A percentile compares a stretch with the other conserved stretches of the same genome.
Conservation (phyloP, 257 asterid genomes). For the Plantago elongata region DNA sequence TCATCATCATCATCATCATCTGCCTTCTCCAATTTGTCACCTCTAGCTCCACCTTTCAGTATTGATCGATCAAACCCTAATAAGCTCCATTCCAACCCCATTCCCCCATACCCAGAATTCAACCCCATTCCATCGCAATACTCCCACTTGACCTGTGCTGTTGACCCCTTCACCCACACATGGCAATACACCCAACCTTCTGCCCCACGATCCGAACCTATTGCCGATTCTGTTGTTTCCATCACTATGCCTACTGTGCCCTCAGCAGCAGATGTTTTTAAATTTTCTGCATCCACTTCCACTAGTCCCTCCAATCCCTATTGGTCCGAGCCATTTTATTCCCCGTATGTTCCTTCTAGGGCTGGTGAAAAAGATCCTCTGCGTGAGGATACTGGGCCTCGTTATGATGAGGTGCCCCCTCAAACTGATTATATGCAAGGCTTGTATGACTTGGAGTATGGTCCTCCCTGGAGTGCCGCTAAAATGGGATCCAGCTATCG, state of each 20-base stretch:
- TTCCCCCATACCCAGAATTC: conserved; percentile 23
- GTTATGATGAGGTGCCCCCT: conserved; percentile 41
- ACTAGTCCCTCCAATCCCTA: conserved; percentile 22
- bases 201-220: conserved; percentile 39
- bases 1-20: conserved; percentile 54
- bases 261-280: conserved; percentile 28
- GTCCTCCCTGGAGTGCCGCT: conserved; percentile 39
- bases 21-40: conserved; percentile 71
- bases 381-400: conserved; percentile 29
- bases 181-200: conserved; percentile 52
- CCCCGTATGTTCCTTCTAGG: conserved; percentile 39
- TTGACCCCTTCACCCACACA: conserved; percentile 36
- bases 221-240: conserved; percentile 26
- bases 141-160: conserved; percentile 36
- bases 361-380: conserved; percentile 30
- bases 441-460: conserved; percentile 55
- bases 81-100: neutral
- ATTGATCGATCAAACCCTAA: conserved; percentile 64
- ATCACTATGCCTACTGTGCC: conserved; percentile 33
- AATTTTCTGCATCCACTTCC: conserved; percentile 33
- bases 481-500: conserved; percentile 42
- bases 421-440: conserved; percentile 50
- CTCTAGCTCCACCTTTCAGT: conserved; percentile 95
- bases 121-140: conserved; percentile 36
- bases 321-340: conserved; percentile 54